Base-by-base conservation (phyloP, 805 yeast genomes). In the Ogataea polymorpha region DNA sequence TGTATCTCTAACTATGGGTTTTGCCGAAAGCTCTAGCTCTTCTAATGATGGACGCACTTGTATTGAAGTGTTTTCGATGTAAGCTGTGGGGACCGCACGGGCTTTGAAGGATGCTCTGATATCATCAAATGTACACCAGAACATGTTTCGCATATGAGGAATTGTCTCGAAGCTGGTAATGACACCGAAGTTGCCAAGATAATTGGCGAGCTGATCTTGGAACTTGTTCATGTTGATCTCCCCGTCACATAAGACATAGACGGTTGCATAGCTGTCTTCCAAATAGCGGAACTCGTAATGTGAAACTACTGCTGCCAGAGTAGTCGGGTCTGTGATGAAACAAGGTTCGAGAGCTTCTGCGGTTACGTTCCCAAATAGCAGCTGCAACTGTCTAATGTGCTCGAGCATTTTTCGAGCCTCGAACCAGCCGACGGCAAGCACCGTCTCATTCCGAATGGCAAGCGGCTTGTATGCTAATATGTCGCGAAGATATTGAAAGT, bases 91-190 rank as follows among this genome's bases (percentile, higher is more conserved):
- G 3, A 46, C 15, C 27, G 55, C 55, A 16, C 48, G 53, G 4
- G 66, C 59, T 15, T 54, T 50, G 32, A 65, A 60, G 2, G 70
- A 58, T 14, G 64, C 54, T 29, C 70, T 54, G 16, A 66, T 46
- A 41, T 67, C 70, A 39, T 46, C 65, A 44, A 53, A 67, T 14
- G 56, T 59, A 34, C 69, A 63, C 28, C 51, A 37, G 34, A 56
- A 61, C 16, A 39, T 41, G 7, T 41, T 33, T 6, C 44, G 32
- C 6, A 39, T 11, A 12, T 39, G 30, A 0, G 38, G 32, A 13
- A 52, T 38, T 23, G 37, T 26, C 17, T 47, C 46, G 6, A 59
- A 42, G 6, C 39, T 26, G 10, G 45, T 47, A 10, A 53, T 39
- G 25, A 45, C 46, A 10, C 65, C 64, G 49, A 50, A 57, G 35